Evolutionary conservation across 305 asterid species (phyloP), one percentile per base, ranked within the genome.

Genomic region (Ilex paraguariensis): DNA sequence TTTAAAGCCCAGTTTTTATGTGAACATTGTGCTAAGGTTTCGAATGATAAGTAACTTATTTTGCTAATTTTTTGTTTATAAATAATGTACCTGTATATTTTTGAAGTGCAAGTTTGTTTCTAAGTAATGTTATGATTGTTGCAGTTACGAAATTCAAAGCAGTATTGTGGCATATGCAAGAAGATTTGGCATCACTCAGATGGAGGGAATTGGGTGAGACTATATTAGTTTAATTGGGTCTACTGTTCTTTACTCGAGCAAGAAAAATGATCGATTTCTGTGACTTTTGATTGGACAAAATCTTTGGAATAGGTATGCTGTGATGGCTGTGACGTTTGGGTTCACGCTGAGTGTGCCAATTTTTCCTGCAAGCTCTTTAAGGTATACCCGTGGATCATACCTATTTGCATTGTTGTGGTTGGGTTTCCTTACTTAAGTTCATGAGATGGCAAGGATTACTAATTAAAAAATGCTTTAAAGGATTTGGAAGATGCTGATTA

Each of bases 141-240:
- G 65, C 72, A 94, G 97, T 76, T 90, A 36, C 81, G 91, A 73
- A 85, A 82, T 65, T 85, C 94, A 54, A 90, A 82, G 79, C 97
- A 90, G 72, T 83, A 73, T 66, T 94, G 99, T 76, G 95, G 95
- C 59, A 75, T 90, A 71, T 94, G 99, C 88, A 78, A 86, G 79
- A 64, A 82, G 68, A 84, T 87, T 71, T 90, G 96, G 97, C 91
- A 90, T 64, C 95, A 84, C 65, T 86, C 96, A 62, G 99, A 94
- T 68, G 99, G 97, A 68, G 95, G 97, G 72, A 74, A 81, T 76
- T 94, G 97, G 97, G 99, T 94, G 73, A 86, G 92, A 75, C 55
- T 56, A 62, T 70, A 61, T 56, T 40, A 67, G 65, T 56, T 44
- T 55, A 61, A 39, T 51, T 16, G 66, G 55, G 17, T 57, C 32